phyloP scores from a whole-genome alignment of 345 rosid genomes.

The Isatis tinctoria region DNA sequence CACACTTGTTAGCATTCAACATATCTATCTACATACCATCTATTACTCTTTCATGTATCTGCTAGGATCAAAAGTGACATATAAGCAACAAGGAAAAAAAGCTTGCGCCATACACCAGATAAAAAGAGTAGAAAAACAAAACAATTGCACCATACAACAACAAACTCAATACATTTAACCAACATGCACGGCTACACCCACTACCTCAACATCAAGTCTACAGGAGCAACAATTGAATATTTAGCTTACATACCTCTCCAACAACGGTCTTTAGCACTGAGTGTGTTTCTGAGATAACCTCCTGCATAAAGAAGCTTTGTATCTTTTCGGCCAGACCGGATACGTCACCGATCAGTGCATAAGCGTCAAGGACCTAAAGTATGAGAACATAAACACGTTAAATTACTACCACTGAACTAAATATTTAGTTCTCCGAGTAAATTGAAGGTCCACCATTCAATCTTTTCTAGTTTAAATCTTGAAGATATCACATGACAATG shows the following conservation, averaged over 20 bases:
- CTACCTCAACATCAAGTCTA: conserved; percentile 14
- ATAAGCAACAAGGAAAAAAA: conserved; percentile 7
- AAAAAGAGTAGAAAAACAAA: neutral
- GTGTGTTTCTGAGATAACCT: conserved; percentile 91
- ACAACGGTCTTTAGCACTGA: conserved; percentile 65
- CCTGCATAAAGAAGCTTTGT: conserved; percentile 97
- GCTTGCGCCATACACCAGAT: neutral
- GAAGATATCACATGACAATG: conserved; percentile 17
- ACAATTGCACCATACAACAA: neutral
- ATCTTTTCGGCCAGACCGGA: conserved; percentile 98
- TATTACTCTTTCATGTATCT: neutral
- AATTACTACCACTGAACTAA: conserved; percentile 12
- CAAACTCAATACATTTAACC: conserved; percentile 9
- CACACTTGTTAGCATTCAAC: neutral
- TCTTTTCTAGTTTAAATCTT: neutral
- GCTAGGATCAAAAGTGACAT: neutral
- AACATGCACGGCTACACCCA: conserved; percentile 12
- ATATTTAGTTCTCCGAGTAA: neutral
- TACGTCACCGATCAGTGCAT: conserved; percentile 94
- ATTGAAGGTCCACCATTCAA: neutral
- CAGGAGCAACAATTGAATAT: neutral
- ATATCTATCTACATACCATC: neutral
- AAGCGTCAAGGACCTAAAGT: conserved; percentile 90
- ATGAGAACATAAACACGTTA: conserved; percentile 16
- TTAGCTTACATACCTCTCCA: conserved; percentile 59